A percentile compares a stretch with the other conserved stretches of the same genome.
Evolutionary conservation across 805 yeast genomes (phyloP).

Genomic region (Candida nitratophila): DNA sequence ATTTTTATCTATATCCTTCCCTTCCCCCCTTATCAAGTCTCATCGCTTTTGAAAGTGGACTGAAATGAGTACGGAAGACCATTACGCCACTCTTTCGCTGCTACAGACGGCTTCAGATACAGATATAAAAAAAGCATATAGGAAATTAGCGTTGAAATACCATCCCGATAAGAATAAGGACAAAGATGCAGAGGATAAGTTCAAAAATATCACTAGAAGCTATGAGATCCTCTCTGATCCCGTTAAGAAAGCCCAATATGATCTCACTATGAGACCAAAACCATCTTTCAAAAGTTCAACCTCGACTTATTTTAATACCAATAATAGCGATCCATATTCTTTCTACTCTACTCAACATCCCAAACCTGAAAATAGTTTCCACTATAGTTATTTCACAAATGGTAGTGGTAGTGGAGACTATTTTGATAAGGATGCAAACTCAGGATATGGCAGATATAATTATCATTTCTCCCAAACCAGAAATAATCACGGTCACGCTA

Average conservation of each 20-base stretch:
- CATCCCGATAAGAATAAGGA: slow-evolving; percentile 79
- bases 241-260: slow-evolving; percentile 54
- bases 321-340: neutral
- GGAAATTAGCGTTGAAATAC: slow-evolving; percentile 60
- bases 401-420: neutral
- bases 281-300: neutral
- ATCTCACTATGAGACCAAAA: slow-evolving; percentile 19
- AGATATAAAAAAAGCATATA: slow-evolving; percentile 73
- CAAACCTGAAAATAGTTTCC: neutral
- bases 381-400: neutral
- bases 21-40: too few species aligned
- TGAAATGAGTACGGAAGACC: slow-evolving; percentile 23
- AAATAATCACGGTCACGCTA: too few species aligned
- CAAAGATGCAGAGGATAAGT: slow-evolving; percentile 61
- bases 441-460: too few species aligned
- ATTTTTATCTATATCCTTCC: too few species aligned
- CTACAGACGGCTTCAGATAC: slow-evolving; percentile 41
- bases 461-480: too few species aligned
- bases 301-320: too few species aligned
- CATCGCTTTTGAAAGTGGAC: too few species aligned
- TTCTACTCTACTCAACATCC: neutral
- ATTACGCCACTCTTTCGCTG: slow-evolving; percentile 59
- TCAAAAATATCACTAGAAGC: slow-evolving; percentile 87
- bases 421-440: too few species aligned
- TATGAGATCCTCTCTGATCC: slow-evolving; percentile 71